Conservation (phyloP, 2,329 filamentous ascomycete species). For the Bipolaris oryzae region DNA sequence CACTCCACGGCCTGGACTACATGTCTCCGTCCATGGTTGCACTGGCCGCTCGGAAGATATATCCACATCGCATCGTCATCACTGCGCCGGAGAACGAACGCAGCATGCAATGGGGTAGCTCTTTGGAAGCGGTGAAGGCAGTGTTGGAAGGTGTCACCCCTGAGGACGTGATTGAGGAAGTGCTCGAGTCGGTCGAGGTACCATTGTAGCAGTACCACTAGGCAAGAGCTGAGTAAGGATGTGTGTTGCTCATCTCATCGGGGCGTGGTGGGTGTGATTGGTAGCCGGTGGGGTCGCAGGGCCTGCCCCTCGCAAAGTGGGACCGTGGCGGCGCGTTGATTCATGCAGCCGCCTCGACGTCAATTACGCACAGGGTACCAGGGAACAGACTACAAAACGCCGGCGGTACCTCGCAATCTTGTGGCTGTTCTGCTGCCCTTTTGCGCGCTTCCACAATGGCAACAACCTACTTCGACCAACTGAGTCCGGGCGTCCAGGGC, state of each 20-base stretch:
- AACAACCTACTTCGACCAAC: constrained; percentile 28
- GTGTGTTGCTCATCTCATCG: constrained; percentile 35
- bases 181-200: constrained; percentile 62
- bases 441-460: constrained; percentile 21
- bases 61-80: constrained; percentile 80
- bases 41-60: constrained; percentile 84
- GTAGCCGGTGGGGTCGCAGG: constrained; percentile 27
- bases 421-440: constrained; percentile 6
- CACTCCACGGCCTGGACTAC: constrained; percentile 79
- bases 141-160: constrained; percentile 66
- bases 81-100: constrained; percentile 74
- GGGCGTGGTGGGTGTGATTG: constrained; percentile 22
- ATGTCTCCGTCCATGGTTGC: constrained; percentile 83
- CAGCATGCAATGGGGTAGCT: constrained; percentile 93
- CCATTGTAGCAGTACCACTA: constrained; percentile 52
- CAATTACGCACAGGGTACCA: constrained; percentile 8
- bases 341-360: constrained; percentile 10
- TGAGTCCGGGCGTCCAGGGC: constrained; percentile 21
- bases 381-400: constrained; percentile 11
- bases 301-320: constrained; percentile 24
- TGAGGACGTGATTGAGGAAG: constrained; percentile 64
- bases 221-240: constrained; percentile 33
- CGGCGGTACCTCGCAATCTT: neutral
- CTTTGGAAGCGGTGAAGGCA: constrained; percentile 69
- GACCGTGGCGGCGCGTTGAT: constrained; percentile 13